Conservation (phyloP, 306 rosid species). For the Arachis hypogaea region DNA sequence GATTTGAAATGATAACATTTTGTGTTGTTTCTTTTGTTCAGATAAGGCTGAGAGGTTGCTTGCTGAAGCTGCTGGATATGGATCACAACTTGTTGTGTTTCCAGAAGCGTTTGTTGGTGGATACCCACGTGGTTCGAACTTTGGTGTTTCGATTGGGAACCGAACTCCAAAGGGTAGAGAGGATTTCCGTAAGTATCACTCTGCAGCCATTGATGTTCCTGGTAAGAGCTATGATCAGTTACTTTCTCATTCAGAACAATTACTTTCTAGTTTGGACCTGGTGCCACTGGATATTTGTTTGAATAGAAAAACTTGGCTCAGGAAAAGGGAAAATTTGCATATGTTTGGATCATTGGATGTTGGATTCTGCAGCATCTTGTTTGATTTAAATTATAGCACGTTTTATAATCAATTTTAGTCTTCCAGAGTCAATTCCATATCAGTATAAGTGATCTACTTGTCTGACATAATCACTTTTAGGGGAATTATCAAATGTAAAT, state of each 20-base stretch:
- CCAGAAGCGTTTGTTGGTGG: conserved; percentile 98
- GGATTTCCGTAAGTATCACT: conserved; percentile 81
- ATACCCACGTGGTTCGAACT: conserved; percentile 86
- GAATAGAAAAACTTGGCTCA: background rate
- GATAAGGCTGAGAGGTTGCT: conserved; percentile 93
- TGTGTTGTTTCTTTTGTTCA: conserved; percentile 13
- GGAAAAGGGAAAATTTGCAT: background rate
- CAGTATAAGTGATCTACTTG: too few relatives aligned
- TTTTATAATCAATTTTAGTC: too few relatives aligned
- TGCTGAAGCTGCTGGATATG: conserved; percentile 84
- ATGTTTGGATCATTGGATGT: background rate
- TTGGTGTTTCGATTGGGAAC: conserved; percentile 69
- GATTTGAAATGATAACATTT: background rate
- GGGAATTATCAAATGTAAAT: too few relatives aligned
- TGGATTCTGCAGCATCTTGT: too few relatives aligned
- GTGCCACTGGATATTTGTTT: background rate
- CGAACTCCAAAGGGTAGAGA: conserved; percentile 79
- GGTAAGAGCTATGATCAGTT: conserved; percentile 46
- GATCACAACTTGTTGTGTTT: conserved; percentile 88
- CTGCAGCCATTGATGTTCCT: conserved; percentile 85
- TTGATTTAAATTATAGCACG: too few relatives aligned
- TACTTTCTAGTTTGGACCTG: background rate
- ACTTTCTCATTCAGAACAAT: background rate
- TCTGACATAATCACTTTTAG: too few relatives aligned
- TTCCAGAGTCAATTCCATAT: too few relatives aligned